Base-by-base conservation (phyloP, 2,329 filamentous ascomycete species). In the Fusarium sp. region DNA sequence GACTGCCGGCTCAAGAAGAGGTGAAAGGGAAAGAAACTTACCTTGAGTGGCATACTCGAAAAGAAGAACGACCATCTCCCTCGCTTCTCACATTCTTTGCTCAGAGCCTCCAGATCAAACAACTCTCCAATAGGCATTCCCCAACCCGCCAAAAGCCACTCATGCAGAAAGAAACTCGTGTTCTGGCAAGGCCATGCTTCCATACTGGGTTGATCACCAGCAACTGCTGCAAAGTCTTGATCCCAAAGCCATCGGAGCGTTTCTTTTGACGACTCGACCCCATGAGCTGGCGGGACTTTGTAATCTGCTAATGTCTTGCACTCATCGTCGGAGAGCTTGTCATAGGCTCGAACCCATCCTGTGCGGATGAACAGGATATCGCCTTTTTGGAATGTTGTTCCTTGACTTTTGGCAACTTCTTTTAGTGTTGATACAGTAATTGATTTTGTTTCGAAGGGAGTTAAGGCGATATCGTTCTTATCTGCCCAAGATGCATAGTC, bases 181-280 rank as follows among this genome's bases (percentile, higher is more conserved):
- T 81, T 76, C 53, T 82, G 63, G 35, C 81, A 76, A 13, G 85
- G 84, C 73, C 85, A 87, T 7, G 85, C 85, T 73, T 90, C 89
- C 68, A 88, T 86, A 10, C 78, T 69, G 0, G 88, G 86, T 54
- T 85, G 84, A 65, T 91, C 89, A 6, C 88, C 87, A 0, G 85
- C 89, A 1, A 90, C 84, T 4, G 89, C 89, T 0, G 87, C 81
- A 71, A 91, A 89, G 20, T 55, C 64, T 11, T 86, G 83, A 60
- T 90, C 85, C 88, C 88, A 91, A 24, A 90, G 80, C 88, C 89
- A 91, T 41, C 84, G 82, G 20, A 89, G 81, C 12, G 84, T 85
- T 10, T 82, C 83, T 22, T 85, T 81, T 6, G 83, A 84, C 1
- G 85, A 85, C 55, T 87, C 83, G 5, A 89, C 81, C 2, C 87